Evolutionary conservation across 2,329 filamentous ascomycete genomes (phyloP), one percentile per base, ranked within the genome.

Genomic region (Fusarium foetens): DNA sequence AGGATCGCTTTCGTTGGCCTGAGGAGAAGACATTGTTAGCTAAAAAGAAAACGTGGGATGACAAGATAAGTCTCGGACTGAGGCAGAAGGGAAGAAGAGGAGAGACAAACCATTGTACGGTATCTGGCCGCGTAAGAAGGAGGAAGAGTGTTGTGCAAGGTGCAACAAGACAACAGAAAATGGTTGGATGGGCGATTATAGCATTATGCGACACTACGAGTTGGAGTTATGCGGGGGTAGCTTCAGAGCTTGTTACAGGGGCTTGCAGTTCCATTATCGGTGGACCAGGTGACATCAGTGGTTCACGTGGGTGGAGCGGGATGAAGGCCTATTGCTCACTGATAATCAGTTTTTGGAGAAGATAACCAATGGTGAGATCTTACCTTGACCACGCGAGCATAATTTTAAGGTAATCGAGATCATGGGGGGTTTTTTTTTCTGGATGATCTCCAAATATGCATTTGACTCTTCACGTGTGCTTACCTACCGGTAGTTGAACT

Each of bases 1-100:
- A 63, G 85, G 85, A 53, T 81, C 83, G 65, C 80, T 79, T 73
- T 85, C 84, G 65, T 83, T 82, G 58, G 80, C 70, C 81, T 84
- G 66, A 35, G 51, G 39, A 61, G 61, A 59, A 66, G 60, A 36
- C 49, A 67, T 68, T 62, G 62, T 76, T 53, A 76, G 75, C 48
- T 60, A 14, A 12, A 38, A 31, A 31, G 11, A n/a, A 42, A 35
- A 27, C 14, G 5, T 35, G 58, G 64, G 51, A 53, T 48, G 58
- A 53, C 51, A 68, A 38, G 51, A 53, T 27, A 68, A 41, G 65
- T 69, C 38, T 57, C 58, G 33, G 38, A n/a, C 27, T 43, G 57
- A 54, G 42, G 19, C 14, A 39, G 35, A 39, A 35, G 49, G 35
- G 17, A 58, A 51, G 55, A 39, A 25, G 33, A 51, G 43, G 41